Evolutionary conservation across 2,329 filamentous ascomycete genomes (phyloP), one percentile per base, ranked within the genome.

Genomic region (Calonectria pseudoreteaudii): DNA sequence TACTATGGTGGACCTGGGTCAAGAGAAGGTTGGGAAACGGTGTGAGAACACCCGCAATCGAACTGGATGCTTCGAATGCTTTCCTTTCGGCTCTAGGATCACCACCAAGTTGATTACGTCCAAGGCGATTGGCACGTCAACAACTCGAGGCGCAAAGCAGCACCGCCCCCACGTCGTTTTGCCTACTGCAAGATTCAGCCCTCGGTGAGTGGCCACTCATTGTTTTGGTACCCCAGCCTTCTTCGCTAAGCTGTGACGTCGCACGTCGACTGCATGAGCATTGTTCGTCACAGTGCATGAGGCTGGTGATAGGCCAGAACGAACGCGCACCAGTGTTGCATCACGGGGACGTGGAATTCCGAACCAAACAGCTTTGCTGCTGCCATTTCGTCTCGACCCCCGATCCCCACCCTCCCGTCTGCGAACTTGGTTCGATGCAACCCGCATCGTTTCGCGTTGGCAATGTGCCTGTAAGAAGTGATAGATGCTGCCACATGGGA

Each of bases 211-310:
- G 34, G 58, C 23, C 20, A 68, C 7, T 67, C 20, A 31, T 36
- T 66, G 60, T 65, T 62, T 52, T 28, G 38, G 31, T 50, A 52
- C 62, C 49, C 60, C 41, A 38, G 62, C 60, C 38, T 60, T 60
- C 44, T 3, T 69, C 66, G 60, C 58, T 60, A 66, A 73, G 71
- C 58, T 73, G 66, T 66, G 71, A 73, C 71, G 71, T 73, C 71
- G 66, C 71, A 73, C 30, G 23, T 73, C 71, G 31, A 56, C 52
- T 38, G 47, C 50, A 47, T 50, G 18, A 71, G 50, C 52, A 56
- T 56, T 66, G 62, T 30, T 67, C 44, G 66, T 72, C 53, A 53
- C 66, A 44, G 41, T 44, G 47, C 68, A 68, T 49, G 62, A 62
- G 64, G 53, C 26, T 18, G 18, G 44, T 68, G 72, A 74, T 74